Percentiles rank a stretch among this genome's conserved stretches.
Conservation (phyloP, 352 stramenopile species). For the Globisporangium yorkense region DNA sequence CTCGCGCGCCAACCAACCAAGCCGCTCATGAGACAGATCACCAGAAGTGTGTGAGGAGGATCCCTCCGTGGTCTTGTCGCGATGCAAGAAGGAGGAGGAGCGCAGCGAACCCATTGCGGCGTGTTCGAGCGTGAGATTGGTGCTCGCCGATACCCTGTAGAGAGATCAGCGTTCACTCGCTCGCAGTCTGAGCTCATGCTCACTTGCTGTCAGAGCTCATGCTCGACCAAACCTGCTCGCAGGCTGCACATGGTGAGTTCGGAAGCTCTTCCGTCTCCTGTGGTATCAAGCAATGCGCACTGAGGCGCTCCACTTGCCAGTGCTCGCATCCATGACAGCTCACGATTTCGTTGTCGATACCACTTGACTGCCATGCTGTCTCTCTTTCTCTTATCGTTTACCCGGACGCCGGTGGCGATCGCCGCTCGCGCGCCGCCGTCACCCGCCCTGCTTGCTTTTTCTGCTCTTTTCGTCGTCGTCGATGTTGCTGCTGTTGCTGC, state of each 20-base stretch:
- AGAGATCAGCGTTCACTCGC: too few species aligned
- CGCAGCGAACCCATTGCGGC: too few species aligned
- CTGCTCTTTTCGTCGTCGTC: not conserved
- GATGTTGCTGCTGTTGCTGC: not conserved
- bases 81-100: too few species aligned
- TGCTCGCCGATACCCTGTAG: too few species aligned
- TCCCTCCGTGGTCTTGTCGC: not conserved
- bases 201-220: too few species aligned
- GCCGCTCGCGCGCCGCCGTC: not conserved
- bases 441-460: not conserved
- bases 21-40: not conserved
- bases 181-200: too few species aligned
- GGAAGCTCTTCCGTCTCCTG: too few species aligned
- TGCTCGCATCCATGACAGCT: not conserved
- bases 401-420: not conserved
- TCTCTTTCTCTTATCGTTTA: conserved; percentile 1
- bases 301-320: not conserved
- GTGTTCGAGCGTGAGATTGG: too few species aligned
- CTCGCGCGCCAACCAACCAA: not conserved
- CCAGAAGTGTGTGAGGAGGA: not conserved
- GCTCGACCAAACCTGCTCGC: too few species aligned
- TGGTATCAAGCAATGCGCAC: too few species aligned
- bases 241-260: too few species aligned
- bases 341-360: not conserved
- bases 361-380: conserved; percentile 5